Evolutionary conservation across 768 basidiomycete species (phyloP).

Genomic region (Rhizopogon roseolus): DNA sequence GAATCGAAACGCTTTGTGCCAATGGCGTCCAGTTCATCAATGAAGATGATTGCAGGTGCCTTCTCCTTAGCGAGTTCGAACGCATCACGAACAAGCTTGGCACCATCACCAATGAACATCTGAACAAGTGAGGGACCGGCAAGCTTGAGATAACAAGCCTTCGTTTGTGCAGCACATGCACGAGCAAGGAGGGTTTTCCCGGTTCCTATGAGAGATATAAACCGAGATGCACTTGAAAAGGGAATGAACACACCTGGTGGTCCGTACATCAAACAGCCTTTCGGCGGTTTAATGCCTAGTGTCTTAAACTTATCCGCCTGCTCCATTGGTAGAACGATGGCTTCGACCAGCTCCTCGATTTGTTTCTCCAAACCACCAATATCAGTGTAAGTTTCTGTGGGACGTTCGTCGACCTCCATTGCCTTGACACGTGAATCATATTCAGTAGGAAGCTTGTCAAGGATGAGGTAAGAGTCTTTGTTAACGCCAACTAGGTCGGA

Average conservation of each 20-base stretch:
- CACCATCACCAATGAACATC: conserved; percentile 99
- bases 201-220: conserved; percentile 51
- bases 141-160: conserved; percentile 96
- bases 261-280: conserved; percentile 98
- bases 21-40: conserved; percentile 97
- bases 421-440: conserved; percentile 98
- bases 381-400: conserved; percentile 95
- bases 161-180: conserved; percentile 96
- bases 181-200: conserved; percentile 97
- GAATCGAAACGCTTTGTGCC: conserved; percentile 98
- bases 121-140: conserved; percentile 97
- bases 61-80: conserved; percentile 98
- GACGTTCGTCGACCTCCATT: conserved; percentile 99
- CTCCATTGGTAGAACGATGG: conserved; percentile 97
- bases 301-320: conserved; percentile 98
- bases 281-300: conserved; percentile 95
- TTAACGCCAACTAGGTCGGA: conserved; percentile 97
- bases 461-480: conserved; percentile 96
- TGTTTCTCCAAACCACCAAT: conserved; percentile 99
- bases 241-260: conserved; percentile 66
- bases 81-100: conserved; percentile 96
- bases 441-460: conserved; percentile 94
- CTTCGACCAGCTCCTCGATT: conserved; percentile 97
- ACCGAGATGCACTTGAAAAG: background rate
- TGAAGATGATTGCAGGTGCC: conserved; percentile 98